Evolutionary conservation across 371 early-diverging fungal genomes (phyloP), one percentile per base, ranked within the genome.

Genomic region (Edhazardia aedis): DNA sequence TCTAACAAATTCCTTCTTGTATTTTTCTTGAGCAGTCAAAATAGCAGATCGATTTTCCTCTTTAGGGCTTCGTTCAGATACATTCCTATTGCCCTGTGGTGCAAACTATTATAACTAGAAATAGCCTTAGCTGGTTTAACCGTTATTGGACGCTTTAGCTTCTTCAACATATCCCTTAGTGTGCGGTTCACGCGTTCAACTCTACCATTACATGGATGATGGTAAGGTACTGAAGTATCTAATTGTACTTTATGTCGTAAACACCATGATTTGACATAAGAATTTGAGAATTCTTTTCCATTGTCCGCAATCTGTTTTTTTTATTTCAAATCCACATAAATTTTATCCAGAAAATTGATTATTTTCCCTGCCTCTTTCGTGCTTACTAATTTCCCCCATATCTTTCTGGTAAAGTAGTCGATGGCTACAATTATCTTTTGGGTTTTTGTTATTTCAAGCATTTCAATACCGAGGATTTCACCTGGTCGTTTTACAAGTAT

Each of bases 101-200:
- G 44, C 28, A 24, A 36, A 19, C 33, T 48, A 4, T 25, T 56
- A 38, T 64, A 64, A 25, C 33, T 42, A 21, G 48, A 39, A 26
- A 4, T 38, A 21, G 62, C 53, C 30, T 62, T 40, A 49, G 27
- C 57, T 30, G n/a, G n/a, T n/a, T n/a, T n/a, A n/a, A n/a, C n/a
- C n/a, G n/a, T n/a, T n/a, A n/a, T n/a, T n/a, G n/a, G n/a, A n/a
- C 36, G 11, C n/a, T 36, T 36, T 36, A n/a, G 9, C 9, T n/a
- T 9, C 36, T 36, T 36, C n/a, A 36, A n/a, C n/a, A 36, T 36
- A 11, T 36, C 36, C n/a, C 36, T 36, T 36, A n/a, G 9, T 9
- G 36, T 36, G 11, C n/a, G 9, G 36, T 36, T 36, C n/a, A 36
- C 9, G 9, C 36, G 9, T 36, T 36, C 36, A 11, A 36, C n/a